Base-by-base conservation (phyloP, 2,329 filamentous ascomycete species). In the Beauveria caledonica region DNA sequence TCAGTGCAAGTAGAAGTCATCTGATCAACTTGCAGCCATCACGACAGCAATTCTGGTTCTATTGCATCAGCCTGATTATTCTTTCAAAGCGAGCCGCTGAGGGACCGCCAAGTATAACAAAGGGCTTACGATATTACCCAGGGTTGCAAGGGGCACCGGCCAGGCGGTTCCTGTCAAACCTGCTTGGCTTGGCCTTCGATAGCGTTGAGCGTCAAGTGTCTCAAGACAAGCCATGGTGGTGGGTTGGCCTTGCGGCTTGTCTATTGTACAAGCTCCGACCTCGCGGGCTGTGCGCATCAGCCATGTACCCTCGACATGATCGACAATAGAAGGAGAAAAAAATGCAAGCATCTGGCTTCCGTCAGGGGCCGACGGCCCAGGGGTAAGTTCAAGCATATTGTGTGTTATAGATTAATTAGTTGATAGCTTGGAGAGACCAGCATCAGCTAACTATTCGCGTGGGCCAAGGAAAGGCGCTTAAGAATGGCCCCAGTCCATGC, bases 81-180 rank as follows among this genome's bases (percentile, higher is more conserved):
- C 19, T 17, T 2, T 21, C 11, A 56, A 36, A 25, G 40, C 53
- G 21, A 15, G 23, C 19, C 53, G 39, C 44, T 44, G 51, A 40
- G 15, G 42, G 23, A 23, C 40, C 7, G 53, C 42, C 27, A 45
- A 46, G 40, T 46, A 55, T 45, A 25, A 55, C 51, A 19, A 42
- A 15, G 39, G 25, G 44, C 33, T 48, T 21, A 27, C 49, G 5
- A 39, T 48, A 57, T 57, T 57, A 57, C 33, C 44, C 17, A 45
- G 39, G 44, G 29, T 49, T 57, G 44, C 54, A 39, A 57, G 54
- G 54, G 54, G 54, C 33, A 48, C 15, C 44, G 9, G 54, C 44
- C 29, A 48, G 53, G 54, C 54, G 40, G 17, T 25, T 19, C n/a
- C 17, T 39, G 23, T 19, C 21, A 36, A 36, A 36, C 33, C 33